Base-by-base conservation (phyloP, 2,329 filamentous ascomycete species). In the Aspergillus quadricinctus region DNA sequence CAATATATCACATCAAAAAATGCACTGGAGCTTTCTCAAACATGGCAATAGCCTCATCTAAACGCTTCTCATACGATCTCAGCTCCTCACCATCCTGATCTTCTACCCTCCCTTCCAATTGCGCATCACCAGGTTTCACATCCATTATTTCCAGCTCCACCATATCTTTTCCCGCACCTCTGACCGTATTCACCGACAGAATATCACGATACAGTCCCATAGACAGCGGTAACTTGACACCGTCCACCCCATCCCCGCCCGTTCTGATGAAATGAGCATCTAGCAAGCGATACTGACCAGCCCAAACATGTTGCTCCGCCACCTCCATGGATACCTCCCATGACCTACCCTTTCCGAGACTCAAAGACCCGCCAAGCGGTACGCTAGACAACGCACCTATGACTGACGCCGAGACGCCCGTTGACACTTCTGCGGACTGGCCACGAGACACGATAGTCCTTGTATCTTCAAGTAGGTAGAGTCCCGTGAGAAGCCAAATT, bases 301-400 rank as follows among this genome's bases (percentile, higher is more conserved):
- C 65, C 65, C 65, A 67, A 9, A 67, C 65, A 60, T 67, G 65
- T 17, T 59, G 61, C 25, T 66, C 65, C 28, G 61, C 45, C 29
- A 66, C 57, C 19, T 65, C 61, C 63, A 65, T 62, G 2, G 60
- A 45, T 59, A 67, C 50, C 21, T 66, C 59, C 65, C 65, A 67
- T 23, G 56, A 53, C 14, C 55, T 61, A 3, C 59, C 65, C 4
- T 58, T 37, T 2, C 64, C 63, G 19, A 66, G 45, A 28, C 56
- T 64, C n/a, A 67, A 57, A 8, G 60, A 65, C 6, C 58, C 65
- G 21, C 65, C 65, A 14, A 67, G 45, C 7, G 65, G 64, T 0
- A 67, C 59, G n/a, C 65, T 57, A 9, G 63, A 64, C 3, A 66
- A 11, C 3, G 63, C 61, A 11, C 65, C 60, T 1, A 67, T 35